phyloP scores from a whole-genome alignment of 2,329 filamentous ascomycete species.

The Dryadomyces quercus-mongolicae region DNA sequence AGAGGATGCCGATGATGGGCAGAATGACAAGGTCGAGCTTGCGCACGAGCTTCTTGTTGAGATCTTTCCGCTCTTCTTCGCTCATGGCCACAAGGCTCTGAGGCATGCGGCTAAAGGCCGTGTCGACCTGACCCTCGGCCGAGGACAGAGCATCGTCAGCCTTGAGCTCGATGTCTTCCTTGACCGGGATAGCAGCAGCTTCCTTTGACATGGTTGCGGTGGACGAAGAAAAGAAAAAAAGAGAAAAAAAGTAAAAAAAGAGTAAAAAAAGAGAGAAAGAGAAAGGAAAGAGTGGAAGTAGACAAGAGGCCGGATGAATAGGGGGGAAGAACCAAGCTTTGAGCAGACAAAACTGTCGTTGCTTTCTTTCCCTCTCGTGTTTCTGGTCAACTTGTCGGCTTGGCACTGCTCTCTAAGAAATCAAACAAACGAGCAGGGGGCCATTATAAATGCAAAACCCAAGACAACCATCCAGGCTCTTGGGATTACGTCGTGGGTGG shows the following conservation, averaged over 20 bases:
- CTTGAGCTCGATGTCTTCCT: neutral
- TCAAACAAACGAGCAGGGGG: neutral
- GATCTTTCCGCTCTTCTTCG: constrained; percentile 1
- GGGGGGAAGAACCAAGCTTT: too few relatives aligned
- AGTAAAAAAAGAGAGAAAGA: neutral
- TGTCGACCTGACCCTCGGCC: constrained; percentile 4
- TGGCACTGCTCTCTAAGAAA: neutral
- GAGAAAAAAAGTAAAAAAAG: neutral
- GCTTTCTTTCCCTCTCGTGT: too few relatives aligned
- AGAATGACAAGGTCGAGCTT: constrained; percentile 11
- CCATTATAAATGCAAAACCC: neutral
- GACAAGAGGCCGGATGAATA: neutral
- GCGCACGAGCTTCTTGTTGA: constrained; percentile 7
- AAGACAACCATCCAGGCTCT: neutral
- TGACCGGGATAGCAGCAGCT: neutral
- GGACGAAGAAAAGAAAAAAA: neutral
- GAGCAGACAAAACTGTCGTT: neutral
- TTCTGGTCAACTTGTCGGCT: too few relatives aligned
- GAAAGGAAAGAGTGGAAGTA: neutral
- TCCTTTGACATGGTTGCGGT: neutral
- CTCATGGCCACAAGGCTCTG: constrained; percentile 3
- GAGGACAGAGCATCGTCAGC: neutral
- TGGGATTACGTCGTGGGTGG: too few relatives aligned
- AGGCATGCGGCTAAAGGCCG: constrained; percentile 3
- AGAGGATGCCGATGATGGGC: constrained; percentile 7